phyloP scores from a whole-genome alignment of 805 yeast genomes.

The Sugiyamaella boreocaroliniensis region DNA sequence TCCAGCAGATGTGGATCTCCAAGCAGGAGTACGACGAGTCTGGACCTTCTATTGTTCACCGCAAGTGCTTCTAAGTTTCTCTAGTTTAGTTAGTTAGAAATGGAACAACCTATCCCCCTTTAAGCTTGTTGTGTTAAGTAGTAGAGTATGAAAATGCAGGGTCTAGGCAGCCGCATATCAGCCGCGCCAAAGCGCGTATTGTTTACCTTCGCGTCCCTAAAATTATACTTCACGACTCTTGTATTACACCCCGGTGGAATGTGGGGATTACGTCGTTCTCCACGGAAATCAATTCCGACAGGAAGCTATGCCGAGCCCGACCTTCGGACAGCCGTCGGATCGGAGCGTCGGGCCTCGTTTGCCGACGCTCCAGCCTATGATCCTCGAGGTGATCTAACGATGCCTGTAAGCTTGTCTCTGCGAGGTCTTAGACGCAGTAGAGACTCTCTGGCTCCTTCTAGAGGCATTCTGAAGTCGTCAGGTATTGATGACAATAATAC shows the following conservation, averaged over 20 bases:
- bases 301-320: background rate
- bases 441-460: conserved; percentile 33
- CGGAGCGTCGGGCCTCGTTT: background rate
- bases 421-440: conserved; percentile 15
- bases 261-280: background rate
- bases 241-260: no score
- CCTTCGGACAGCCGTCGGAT: background rate
- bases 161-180: no score
- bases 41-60: conserved; percentile 98
- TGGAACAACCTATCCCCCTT: background rate
- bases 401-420: background rate
- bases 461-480: conserved; percentile 36
- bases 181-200: no score
- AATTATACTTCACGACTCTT: no score
- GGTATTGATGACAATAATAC: conserved; percentile 29
- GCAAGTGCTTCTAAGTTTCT: conserved; percentile 72
- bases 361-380: background rate
- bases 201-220: no score
- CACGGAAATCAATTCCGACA: background rate
- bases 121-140: no score
- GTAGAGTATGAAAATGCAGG: no score
- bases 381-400: background rate
- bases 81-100: background rate
- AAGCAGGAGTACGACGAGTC: conserved; percentile 99
- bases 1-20: conserved; percentile 99